Percentiles rank a stretch among this genome's conserved stretches.
These are phyloP conservation scores for Karstenula rhodostoma DNA, from an alignment of 2,329 filamentous ascomycete species.

Conservation along the genomic window DNA sequence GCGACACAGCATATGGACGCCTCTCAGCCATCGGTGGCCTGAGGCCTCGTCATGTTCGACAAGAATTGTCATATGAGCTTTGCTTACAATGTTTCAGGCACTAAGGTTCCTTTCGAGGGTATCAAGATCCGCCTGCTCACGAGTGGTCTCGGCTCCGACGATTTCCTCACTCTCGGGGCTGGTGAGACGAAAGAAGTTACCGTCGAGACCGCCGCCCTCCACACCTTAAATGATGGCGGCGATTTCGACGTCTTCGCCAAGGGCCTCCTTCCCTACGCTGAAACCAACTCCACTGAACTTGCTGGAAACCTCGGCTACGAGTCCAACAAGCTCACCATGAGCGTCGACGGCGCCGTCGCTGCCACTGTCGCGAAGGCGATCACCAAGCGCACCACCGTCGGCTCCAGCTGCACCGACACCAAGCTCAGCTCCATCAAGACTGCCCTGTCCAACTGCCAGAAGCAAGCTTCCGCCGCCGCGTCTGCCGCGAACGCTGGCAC, in stretches of 20 bases:
- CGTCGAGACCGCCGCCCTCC: constrained; percentile 65
- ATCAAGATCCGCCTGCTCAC: constrained; percentile 61
- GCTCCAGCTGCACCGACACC: constrained; percentile 63
- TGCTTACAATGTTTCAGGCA: constrained; percentile 40
- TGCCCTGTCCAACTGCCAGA: constrained; percentile 64
- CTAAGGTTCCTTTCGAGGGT: constrained; percentile 61
- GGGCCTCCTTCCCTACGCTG: constrained; percentile 53
- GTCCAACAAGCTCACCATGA: constrained; percentile 66
- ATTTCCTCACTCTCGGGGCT: constrained; percentile 59
- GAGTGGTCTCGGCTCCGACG: constrained; percentile 54
- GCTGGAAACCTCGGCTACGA: constrained; percentile 64
- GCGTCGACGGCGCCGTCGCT: constrained; percentile 65
- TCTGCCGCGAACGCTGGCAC: constrained; percentile 55
- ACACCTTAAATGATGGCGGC: constrained; percentile 62
- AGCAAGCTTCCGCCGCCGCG: constrained; percentile 63
- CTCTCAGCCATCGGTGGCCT: not conserved
- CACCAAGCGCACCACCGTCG: constrained; percentile 61
- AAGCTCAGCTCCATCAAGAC: constrained; percentile 55
- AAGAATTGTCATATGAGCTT: not conserved
- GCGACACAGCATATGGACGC: not conserved
- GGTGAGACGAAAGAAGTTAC: constrained; percentile 61
- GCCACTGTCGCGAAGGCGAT: constrained; percentile 57
- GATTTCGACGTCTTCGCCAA: constrained; percentile 64
- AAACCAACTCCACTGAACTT: constrained; percentile 62
- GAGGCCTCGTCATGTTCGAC: not conserved